Base-by-base conservation (phyloP, 805 yeast species). In the Diddensiella santjacobensis region DNA sequence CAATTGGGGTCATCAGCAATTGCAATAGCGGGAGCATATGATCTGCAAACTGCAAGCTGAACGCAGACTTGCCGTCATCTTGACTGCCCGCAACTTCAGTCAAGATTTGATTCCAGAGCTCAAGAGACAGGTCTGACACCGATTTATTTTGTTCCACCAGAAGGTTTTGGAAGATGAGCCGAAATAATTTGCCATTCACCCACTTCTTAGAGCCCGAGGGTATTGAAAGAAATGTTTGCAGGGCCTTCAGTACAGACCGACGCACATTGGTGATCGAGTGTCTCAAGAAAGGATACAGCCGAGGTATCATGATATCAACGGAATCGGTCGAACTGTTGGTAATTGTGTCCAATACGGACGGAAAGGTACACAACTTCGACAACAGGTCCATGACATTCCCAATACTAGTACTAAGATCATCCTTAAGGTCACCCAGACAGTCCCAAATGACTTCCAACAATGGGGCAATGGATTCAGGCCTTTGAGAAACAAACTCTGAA, bases 331-430 rank as follows among this genome's bases (percentile, higher is more conserved):
- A 85, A 52, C 79, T 78, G 19, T 71, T 69, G 57, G 82, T 84
- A 73, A 93, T 78, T 22, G 82, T 75, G 8, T 80, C 82, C 35
- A 90, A 70, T 3, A 90, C 96, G 60, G 81, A 81, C 1, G 80
- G 77, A 65, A 84, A 90, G 4, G 89, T 78, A 63, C 97, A 93
- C 43, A 93, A 71, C 57, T 84, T 87, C 1, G 96, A 90, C 47
- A 93, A 72, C 19, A 93, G 70, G 65, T 93, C 96, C 96, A 93
- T 90, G 1, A 93, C 93, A 1, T 95, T 85, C 31, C 98, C 97
- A 39, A 93, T 88, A 3, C 96, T 84, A 0, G 98, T 95, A 10
- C 96, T 86, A 42, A 93, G 72, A 65, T 93, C 99, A 64, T 93
- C 99, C 57, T 86, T 82, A 49, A 91, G 71, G 58, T 84, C 85